Conservation (phyloP, 306 rosid genomes). For the Arachis hypogaea region DNA sequence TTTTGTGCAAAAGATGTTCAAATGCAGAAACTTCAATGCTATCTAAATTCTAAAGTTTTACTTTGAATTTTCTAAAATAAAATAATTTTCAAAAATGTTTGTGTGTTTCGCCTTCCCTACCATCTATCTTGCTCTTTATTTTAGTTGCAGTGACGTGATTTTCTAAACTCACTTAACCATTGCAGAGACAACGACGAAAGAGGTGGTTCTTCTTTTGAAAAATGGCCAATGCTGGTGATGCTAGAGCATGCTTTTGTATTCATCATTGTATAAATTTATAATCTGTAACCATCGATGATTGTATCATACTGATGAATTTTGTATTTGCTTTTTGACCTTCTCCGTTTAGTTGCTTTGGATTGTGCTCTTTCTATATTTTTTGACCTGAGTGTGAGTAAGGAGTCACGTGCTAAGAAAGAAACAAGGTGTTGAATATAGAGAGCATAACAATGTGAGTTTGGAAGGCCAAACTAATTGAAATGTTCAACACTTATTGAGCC, state of each 20-base stretch:
- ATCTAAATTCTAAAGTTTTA: too few relatives aligned
- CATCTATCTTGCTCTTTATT: constrained; percentile 12
- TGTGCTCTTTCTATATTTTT: neutral
- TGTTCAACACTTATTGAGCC: too few relatives aligned
- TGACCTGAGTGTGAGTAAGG: too few relatives aligned
- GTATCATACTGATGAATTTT: constrained; percentile 2
- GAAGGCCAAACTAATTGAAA: too few relatives aligned
- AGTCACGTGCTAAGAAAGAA: too few relatives aligned
- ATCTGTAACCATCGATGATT: neutral
- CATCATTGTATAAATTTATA: constrained; percentile 25
- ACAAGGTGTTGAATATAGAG: too few relatives aligned
- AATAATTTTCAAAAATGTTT: too few relatives aligned
- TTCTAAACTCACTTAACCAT: constrained; percentile 30
- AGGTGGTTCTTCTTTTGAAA: constrained; percentile 76
- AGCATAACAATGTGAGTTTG: too few relatives aligned
- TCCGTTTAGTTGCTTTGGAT: neutral
- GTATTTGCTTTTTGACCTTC: neutral
- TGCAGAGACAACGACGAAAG: constrained; percentile 60
- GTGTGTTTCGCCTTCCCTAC: constrained; percentile 20
- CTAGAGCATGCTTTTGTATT: constrained; percentile 12
- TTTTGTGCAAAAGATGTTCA: neutral
- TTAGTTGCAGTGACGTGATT: constrained; percentile 24
- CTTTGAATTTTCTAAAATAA: too few relatives aligned
- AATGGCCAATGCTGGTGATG: neutral
- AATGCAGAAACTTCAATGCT: neutral